phyloP scores from a whole-genome alignment of 805 yeast genomes.

The Hyphopichia homilentoma region DNA sequence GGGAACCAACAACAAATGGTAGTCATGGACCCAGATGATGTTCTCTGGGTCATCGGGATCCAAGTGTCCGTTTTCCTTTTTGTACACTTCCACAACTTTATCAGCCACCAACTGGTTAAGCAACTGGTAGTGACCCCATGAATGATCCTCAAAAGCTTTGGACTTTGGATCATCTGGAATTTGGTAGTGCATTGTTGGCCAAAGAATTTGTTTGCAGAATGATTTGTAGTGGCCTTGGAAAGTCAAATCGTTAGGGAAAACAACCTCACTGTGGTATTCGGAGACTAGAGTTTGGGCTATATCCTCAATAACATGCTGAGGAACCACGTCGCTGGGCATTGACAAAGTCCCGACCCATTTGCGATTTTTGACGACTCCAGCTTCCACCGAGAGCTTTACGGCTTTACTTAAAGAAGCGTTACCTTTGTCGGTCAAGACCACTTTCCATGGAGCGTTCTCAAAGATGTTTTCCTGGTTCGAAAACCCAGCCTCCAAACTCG shows the following conservation, averaged over 20 bases:
- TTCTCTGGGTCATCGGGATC: slow-evolving; percentile 49
- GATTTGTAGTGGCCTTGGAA: slow-evolving; percentile 89
- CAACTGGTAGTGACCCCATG: slow-evolving; percentile 79
- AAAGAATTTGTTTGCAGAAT: slow-evolving; percentile 88
- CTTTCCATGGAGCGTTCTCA: slow-evolving; percentile 66
- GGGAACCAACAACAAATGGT: slow-evolving; percentile 85
- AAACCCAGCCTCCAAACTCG: slow-evolving; percentile 48
- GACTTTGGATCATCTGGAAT: slow-evolving; percentile 93
- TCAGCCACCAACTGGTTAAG: slow-evolving; percentile 82
- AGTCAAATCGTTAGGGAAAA: slow-evolving; percentile 71
- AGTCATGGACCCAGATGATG: slow-evolving; percentile 89
- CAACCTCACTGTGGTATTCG: slow-evolving; percentile 58
- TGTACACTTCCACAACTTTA: slow-evolving; percentile 58
- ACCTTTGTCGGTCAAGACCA: slow-evolving; percentile 67
- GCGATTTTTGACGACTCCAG: slow-evolving; percentile 29
- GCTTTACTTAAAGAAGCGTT: slow-evolving; percentile 91
- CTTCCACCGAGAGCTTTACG: slow-evolving; percentile 51
- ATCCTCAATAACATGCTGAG: slow-evolving; percentile 47
- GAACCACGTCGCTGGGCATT: slow-evolving; percentile 83
- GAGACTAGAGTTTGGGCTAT: slow-evolving; percentile 47
- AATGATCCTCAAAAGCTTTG: slow-evolving; percentile 92
- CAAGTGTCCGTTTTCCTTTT: slow-evolving; percentile 44
- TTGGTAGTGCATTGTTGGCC: slow-evolving; percentile 95
- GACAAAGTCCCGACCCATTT: slow-evolving; percentile 91
- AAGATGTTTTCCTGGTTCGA: slow-evolving; percentile 42